Percentiles rank a stretch among this genome's conserved stretches.
Conservation (phyloP, 1,139 yeast genomes). For the Sugiyamaella japonica region DNA sequence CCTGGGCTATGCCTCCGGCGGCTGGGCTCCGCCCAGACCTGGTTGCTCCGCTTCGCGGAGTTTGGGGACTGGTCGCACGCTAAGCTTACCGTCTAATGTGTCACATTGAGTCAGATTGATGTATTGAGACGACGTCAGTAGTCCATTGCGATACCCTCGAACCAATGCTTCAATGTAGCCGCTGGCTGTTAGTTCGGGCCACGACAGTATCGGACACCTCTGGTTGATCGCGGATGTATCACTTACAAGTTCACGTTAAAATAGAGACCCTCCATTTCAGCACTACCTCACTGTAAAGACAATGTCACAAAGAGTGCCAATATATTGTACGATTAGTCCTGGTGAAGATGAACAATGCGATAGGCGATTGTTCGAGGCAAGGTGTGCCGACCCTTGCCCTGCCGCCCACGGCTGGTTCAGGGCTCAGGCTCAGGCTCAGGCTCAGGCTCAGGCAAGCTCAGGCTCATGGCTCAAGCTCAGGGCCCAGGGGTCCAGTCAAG, state of each 20-base stretch:
- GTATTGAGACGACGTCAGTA: constrained; percentile 75
- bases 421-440: too few species aligned
- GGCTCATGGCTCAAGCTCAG: too few species aligned
- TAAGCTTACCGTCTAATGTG: constrained; percentile 61
- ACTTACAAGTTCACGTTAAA: constrained; percentile 72
- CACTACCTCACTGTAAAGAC: background rate
- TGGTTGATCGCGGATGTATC: too few species aligned
- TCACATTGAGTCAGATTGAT: constrained; percentile 95
- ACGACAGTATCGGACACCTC: too few species aligned
- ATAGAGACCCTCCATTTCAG: constrained; percentile 75
- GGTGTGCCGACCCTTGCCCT: too few species aligned
- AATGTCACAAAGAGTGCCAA: background rate
- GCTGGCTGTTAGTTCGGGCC: constrained; percentile 33
- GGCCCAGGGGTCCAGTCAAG: too few species aligned
- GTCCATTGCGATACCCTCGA: constrained; percentile 88
- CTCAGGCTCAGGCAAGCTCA: too few species aligned
- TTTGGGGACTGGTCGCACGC: too few species aligned
- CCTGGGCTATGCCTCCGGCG: background rate
- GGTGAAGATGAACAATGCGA: too few species aligned
- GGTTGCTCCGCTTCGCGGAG: too few species aligned
- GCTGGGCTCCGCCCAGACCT: background rate
- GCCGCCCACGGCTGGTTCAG: too few species aligned
- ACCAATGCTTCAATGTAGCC: constrained; percentile 95
- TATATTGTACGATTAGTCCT: background rate
- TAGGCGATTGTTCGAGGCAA: too few species aligned